Percentiles rank a stretch among this genome's conserved stretches.
Conservation (phyloP, 352 stramenopile species). For the Phytophthora pistaciae region DNA sequence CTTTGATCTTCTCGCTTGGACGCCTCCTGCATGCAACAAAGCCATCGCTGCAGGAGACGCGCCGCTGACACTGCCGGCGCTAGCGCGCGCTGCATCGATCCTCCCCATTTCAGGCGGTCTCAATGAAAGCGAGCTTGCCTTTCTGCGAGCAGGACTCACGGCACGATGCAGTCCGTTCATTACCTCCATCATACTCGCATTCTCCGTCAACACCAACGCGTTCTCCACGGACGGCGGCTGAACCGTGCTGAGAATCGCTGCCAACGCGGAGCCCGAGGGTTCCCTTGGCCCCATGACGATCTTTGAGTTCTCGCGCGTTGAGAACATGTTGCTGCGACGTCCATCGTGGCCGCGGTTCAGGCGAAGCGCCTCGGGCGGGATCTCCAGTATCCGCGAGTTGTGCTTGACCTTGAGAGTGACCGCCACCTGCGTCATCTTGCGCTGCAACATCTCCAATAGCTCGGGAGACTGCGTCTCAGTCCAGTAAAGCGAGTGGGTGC, state of each 20-base stretch:
- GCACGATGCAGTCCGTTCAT: conserved; percentile 47
- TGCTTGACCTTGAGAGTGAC: conserved; percentile 69
- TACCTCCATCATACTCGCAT: conserved; percentile 39
- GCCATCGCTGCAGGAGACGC: not conserved
- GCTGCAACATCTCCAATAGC: conserved; percentile 67
- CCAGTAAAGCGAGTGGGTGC: conserved; percentile 41
- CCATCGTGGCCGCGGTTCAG: conserved; percentile 26
- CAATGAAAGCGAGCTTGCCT: conserved; percentile 19
- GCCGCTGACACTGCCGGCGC: not conserved
- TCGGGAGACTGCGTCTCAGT: conserved; percentile 58
- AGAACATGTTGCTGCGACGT: conserved; percentile 66
- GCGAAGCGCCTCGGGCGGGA: conserved; percentile 34
- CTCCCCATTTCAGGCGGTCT: conserved; percentile 18
- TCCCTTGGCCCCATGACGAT: conserved; percentile 66
- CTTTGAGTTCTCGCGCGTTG: conserved; percentile 55
- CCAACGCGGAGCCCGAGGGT: conserved; percentile 53
- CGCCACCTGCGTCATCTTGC: conserved; percentile 73
- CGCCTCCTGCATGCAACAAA: conserved; percentile 1
- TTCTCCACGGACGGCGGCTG: conserved; percentile 63
- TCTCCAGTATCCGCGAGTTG: conserved; percentile 35
- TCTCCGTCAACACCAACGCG: conserved; percentile 57
- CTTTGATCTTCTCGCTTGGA: conserved; percentile 6
- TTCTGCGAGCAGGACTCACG: conserved; percentile 26
- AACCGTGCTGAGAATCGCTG: conserved; percentile 54
- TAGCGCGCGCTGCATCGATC: not conserved